phyloP scores from a whole-genome alignment of 768 basidiomycete genomes.

The Crucibulum laeve region DNA sequence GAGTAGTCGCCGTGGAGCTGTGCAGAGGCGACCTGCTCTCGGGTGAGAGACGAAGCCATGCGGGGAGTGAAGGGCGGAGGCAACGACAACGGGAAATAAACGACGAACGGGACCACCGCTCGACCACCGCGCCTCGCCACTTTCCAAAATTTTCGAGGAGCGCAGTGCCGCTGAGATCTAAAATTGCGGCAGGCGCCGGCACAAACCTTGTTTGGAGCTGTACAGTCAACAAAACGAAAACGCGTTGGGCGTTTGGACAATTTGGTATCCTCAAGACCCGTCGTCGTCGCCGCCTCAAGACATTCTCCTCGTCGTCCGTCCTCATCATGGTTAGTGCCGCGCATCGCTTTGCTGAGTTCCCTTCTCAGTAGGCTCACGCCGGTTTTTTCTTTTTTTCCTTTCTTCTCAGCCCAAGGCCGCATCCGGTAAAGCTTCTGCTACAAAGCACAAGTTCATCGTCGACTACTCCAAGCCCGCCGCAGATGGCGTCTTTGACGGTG shows the following conservation, averaged over 20 bases:
- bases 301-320: conserved; percentile 1
- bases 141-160: too few relatives aligned
- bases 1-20: conserved; percentile 73
- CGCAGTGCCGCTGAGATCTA: too few relatives aligned
- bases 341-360: conserved; percentile 77
- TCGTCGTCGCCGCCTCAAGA: conserved; percentile 3
- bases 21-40: conserved; percentile 68
- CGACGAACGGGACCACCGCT: too few relatives aligned
- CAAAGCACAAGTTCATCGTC: conserved; percentile 72
- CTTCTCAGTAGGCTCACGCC: conserved; percentile 83
- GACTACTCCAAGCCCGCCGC: conserved; percentile 82
- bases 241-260: too few relatives aligned
- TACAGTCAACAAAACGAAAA: too few relatives aligned
- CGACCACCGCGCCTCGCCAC: too few relatives aligned
- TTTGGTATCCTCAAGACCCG: too few relatives aligned
- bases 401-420: conserved; percentile 54
- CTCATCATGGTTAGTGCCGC: conserved; percentile 60
- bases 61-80: conserved; percentile 3
- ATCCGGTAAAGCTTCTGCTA: conserved; percentile 41
- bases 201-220: too few relatives aligned
- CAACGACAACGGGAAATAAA: not conserved
- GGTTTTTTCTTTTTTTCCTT: conserved; percentile 19
- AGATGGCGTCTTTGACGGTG: conserved; percentile 56
- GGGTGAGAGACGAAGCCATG: conserved; percentile 51
- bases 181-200: too few relatives aligned